Percentiles rank a stretch among this genome's conserved stretches.
These are phyloP conservation scores for Talaromyces sp. DNA, from an alignment of 2,329 filamentous ascomycete genomes.

Conservation along the genomic window DNA sequence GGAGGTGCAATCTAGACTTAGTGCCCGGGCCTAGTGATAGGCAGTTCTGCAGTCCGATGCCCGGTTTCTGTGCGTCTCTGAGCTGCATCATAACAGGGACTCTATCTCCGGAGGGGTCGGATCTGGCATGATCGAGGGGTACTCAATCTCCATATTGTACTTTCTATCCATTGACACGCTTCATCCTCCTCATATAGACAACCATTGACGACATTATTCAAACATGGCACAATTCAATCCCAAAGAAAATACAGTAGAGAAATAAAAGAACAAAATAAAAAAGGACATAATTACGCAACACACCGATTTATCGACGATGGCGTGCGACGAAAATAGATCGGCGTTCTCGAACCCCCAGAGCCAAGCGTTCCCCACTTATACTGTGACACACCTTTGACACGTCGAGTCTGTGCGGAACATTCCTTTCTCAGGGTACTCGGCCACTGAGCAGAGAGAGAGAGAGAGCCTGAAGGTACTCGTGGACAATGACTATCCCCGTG, in stretches of 20 bases:
- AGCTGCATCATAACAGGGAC: conserved; percentile 10
- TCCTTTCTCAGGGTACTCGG: neutral
- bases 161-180: neutral
- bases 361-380: conserved; percentile 4
- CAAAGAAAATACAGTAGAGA: too few relatives aligned
- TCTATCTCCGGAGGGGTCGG: conserved; percentile 19
- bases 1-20: neutral
- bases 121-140: conserved; percentile 15
- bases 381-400: conserved; percentile 24
- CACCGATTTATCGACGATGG: neutral
- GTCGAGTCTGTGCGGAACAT: conserved; percentile 15
- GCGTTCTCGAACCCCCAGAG: conserved; percentile 10
- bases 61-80: neutral
- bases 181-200: neutral
- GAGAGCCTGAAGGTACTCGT: too few relatives aligned
- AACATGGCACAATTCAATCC: too few relatives aligned
- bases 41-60: conserved; percentile 5
- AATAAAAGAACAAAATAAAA: too few relatives aligned
- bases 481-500: too few relatives aligned
- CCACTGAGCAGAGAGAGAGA: too few relatives aligned
- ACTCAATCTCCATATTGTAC: neutral
- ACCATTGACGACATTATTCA: neutral
- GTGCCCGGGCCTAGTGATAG: neutral
- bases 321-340: neutral
- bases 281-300: too few relatives aligned